A percentile compares a stretch with the other conserved stretches of the same genome.
These are phyloP conservation scores for Ziziphus jujuba DNA, from an alignment of 306 rosid genomes.

Conservation along the genomic window DNA sequence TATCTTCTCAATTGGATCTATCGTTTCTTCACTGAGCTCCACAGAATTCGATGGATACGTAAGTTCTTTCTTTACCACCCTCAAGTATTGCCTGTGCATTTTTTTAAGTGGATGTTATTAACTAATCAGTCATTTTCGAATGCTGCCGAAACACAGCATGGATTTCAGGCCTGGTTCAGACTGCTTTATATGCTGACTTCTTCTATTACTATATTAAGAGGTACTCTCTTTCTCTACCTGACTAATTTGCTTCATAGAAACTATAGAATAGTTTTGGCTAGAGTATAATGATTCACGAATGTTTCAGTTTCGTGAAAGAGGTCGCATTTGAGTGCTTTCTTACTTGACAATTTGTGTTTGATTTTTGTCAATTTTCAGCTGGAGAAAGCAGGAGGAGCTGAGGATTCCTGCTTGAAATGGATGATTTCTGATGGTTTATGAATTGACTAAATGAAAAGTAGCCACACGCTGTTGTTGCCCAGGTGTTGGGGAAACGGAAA, in stretches of 20 bases:
- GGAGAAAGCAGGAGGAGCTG: conserved; percentile 38
- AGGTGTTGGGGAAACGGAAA: too few species aligned
- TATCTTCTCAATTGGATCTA: conserved; percentile 40
- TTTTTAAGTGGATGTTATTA: not conserved
- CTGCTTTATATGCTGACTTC: conserved; percentile 43
- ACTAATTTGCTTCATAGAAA: not conserved
- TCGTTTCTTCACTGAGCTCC: conserved; percentile 34
- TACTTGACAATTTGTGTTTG: not conserved
- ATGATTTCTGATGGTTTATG: not conserved
- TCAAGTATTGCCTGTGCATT: not conserved
- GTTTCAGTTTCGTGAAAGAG: not conserved
- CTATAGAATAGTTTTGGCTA: not conserved
- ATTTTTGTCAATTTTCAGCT: conserved; percentile 23
- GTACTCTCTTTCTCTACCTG: conserved; percentile 9
- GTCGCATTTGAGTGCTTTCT: not conserved
- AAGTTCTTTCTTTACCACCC: not conserved
- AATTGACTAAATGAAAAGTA: not conserved
- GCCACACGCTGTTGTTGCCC: too few species aligned
- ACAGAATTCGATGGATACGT: conserved; percentile 37
- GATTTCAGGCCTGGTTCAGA: conserved; percentile 46
- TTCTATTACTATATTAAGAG: conserved; percentile 43
- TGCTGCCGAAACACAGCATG: conserved; percentile 30
- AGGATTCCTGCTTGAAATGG: conserved; percentile 35
- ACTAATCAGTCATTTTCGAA: not conserved
- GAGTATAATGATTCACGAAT: not conserved